Conservation (phyloP, 176 grass and related monocot genomes). For the Alopecurus myosuroides region DNA sequence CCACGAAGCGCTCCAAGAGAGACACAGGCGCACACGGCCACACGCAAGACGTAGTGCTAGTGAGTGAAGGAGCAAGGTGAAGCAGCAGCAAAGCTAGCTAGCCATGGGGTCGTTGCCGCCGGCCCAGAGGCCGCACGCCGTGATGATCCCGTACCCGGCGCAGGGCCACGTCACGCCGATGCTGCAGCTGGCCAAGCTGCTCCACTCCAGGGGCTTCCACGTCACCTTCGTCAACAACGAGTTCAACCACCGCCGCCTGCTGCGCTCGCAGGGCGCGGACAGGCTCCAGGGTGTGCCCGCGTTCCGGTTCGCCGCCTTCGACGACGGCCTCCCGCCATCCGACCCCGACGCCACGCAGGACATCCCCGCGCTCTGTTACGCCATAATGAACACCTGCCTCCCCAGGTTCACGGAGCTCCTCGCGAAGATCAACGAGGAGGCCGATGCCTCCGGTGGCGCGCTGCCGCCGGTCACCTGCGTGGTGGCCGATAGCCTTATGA, state of each 20-base stretch:
- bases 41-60: not conserved
- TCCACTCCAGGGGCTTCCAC: conserved; percentile 50
- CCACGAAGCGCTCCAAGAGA: not conserved
- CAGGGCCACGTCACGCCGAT: conserved; percentile 62
- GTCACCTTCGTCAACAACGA: conserved; percentile 70
- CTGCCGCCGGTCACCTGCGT: conserved; percentile 14
- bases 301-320: conserved; percentile 33
- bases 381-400: conserved; percentile 10
- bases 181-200: conserved; percentile 62
- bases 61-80: not conserved
- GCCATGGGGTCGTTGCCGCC: not conserved
- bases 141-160: conserved; percentile 59
- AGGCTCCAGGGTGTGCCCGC: not conserved
- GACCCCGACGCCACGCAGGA: conserved; percentile 40
- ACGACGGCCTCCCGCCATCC: conserved; percentile 34
- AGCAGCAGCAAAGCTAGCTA: no score
- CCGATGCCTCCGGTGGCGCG: not conserved
- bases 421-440: not conserved
- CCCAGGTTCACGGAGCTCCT: conserved; percentile 23
- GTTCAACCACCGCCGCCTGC: conserved; percentile 44
- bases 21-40: not conserved
- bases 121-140: conserved; percentile 22
- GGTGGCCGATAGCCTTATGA: conserved; percentile 34
- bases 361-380: conserved; percentile 20
- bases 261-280: not conserved